Percentiles rank a stretch among this genome's conserved stretches.
Evolutionary conservation across 805 yeast genomes (phyloP).

Genomic region (Grigorovia transvaalensis): DNA sequence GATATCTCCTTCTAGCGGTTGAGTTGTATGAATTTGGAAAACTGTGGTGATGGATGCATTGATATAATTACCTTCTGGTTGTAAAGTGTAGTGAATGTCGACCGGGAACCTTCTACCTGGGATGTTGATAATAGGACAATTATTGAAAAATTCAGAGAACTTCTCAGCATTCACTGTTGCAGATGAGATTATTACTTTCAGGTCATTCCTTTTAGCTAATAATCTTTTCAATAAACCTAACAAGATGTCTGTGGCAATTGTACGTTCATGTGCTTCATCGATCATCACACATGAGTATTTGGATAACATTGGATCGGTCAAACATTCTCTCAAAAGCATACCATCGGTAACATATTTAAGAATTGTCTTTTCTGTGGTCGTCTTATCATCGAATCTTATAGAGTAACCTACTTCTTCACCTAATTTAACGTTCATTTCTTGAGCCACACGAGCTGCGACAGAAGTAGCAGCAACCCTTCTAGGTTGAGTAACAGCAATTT

Average conservation of each 20-base stretch:
- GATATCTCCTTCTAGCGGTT: constrained; percentile 65
- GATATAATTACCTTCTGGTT: constrained; percentile 83
- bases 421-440: constrained; percentile 70
- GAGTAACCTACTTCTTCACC: constrained; percentile 86
- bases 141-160: constrained; percentile 70
- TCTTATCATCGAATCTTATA: constrained; percentile 75
- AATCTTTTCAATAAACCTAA: constrained; percentile 72
- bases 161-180: constrained; percentile 90
- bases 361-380: constrained; percentile 46
- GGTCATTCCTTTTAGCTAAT: constrained; percentile 50
- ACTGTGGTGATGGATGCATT: constrained; percentile 85
- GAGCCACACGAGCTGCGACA: constrained; percentile 85
- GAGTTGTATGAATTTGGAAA: constrained; percentile 66
- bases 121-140: constrained; percentile 77
- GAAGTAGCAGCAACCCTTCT: constrained; percentile 90
- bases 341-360: constrained; percentile 95
- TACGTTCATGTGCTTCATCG: constrained; percentile 96
- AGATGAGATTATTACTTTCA: constrained; percentile 74
- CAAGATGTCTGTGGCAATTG: constrained; percentile 78
- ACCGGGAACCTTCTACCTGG: constrained; percentile 96
- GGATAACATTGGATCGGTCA: constrained; percentile 60
- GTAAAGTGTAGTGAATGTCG: constrained; percentile 68
- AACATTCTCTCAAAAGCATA: constrained; percentile 77
- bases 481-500: constrained; percentile 86
- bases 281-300: constrained; percentile 77